A percentile compares a stretch with the other conserved stretches of the same genome.
These are phyloP conservation scores for Hypoxylon fuscum DNA, from an alignment of 495 filamentous ascomycete genomes.

Conservation along the genomic window DNA sequence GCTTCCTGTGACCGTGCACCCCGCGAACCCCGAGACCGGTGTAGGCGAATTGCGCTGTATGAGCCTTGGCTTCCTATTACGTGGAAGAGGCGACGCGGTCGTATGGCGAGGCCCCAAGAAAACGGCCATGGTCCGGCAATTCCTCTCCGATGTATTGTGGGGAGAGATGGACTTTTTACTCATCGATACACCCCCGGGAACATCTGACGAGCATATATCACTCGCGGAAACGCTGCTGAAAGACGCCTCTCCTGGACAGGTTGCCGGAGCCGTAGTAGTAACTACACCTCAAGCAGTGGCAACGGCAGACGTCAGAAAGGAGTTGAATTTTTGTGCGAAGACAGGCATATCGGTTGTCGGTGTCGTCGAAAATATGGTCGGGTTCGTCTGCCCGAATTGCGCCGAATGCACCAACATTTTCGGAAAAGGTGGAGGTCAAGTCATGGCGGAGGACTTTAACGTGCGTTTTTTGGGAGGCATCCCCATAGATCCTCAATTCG, in stretches of 20 bases:
- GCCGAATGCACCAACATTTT: slow-evolving; percentile 94
- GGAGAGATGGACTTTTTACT: slow-evolving; percentile 85
- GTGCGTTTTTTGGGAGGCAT: slow-evolving; percentile 87
- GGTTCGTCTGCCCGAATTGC: slow-evolving; percentile 95
- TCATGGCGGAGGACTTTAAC: slow-evolving; percentile 86
- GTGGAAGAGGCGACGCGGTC: slow-evolving; percentile 83
- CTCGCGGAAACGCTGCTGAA: slow-evolving; percentile 84
- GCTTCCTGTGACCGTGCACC: slow-evolving; percentile 86
- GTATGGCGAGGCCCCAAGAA: slow-evolving; percentile 99
- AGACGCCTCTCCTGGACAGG: slow-evolving; percentile 66
- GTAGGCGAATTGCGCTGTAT: slow-evolving; percentile 83
- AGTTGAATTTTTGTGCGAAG: slow-evolving; percentile 94
- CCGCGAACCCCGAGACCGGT: slow-evolving; percentile 54
- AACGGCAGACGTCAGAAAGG: slow-evolving; percentile 93
- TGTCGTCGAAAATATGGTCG: slow-evolving; percentile 97
- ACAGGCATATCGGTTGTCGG: slow-evolving; percentile 83
- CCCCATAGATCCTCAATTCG: slow-evolving; percentile 82
- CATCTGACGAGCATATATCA: slow-evolving; percentile 96
- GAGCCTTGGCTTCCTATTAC: slow-evolving; percentile 91
- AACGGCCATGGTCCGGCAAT: slow-evolving; percentile 98
- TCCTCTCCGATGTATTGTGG: slow-evolving; percentile 93
- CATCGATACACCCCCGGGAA: slow-evolving; percentile 95
- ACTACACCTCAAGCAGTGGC: slow-evolving; percentile 96
- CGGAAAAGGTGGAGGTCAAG: slow-evolving; percentile 84
- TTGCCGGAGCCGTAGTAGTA: slow-evolving; percentile 87